Conservation (phyloP, 495 filamentous ascomycete species). For the Neurospora sublineolata region DNA sequence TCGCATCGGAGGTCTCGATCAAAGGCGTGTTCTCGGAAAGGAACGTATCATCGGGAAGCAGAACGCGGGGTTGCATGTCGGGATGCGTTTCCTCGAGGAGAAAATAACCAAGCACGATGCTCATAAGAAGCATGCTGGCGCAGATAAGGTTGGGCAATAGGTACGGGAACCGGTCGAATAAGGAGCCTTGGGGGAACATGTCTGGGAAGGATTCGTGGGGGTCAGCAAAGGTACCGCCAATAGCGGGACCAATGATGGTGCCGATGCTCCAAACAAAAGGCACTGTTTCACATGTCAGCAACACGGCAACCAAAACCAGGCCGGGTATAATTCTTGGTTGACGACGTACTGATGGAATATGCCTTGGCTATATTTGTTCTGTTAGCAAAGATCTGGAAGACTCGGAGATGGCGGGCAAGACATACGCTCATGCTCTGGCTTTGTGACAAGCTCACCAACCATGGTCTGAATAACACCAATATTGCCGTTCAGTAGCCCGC, state of each 20-base stretch:
- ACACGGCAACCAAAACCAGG: not conserved
- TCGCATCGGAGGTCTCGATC: slow-evolving; percentile 58
- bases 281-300: slow-evolving; percentile 31
- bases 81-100: slow-evolving; percentile 73
- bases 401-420: slow-evolving; percentile 4
- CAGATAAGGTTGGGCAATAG: slow-evolving; percentile 73
- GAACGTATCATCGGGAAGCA: slow-evolving; percentile 40
- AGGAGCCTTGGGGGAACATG: slow-evolving; percentile 46
- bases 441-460: slow-evolving; percentile 71
- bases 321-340: not conserved
- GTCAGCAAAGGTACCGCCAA: slow-evolving; percentile 68
- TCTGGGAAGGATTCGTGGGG: slow-evolving; percentile 58
- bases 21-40: slow-evolving; percentile 55
- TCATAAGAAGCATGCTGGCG: slow-evolving; percentile 55
- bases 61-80: slow-evolving; percentile 55
- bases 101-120: slow-evolving; percentile 61
- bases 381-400: slow-evolving; percentile 13
- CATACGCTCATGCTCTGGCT: slow-evolving; percentile 75
- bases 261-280: slow-evolving; percentile 83
- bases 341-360: slow-evolving; percentile 48
- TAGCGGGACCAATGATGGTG: slow-evolving; percentile 71
- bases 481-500: slow-evolving; percentile 76
- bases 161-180: slow-evolving; percentile 73
- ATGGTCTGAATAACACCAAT: slow-evolving; percentile 88
- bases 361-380: slow-evolving; percentile 47